A percentile compares a stretch with the other conserved stretches of the same genome.
Evolutionary conservation across 2,329 filamentous ascomycete species (phyloP).

Genomic region (Ascochyta viciae-villosae): DNA sequence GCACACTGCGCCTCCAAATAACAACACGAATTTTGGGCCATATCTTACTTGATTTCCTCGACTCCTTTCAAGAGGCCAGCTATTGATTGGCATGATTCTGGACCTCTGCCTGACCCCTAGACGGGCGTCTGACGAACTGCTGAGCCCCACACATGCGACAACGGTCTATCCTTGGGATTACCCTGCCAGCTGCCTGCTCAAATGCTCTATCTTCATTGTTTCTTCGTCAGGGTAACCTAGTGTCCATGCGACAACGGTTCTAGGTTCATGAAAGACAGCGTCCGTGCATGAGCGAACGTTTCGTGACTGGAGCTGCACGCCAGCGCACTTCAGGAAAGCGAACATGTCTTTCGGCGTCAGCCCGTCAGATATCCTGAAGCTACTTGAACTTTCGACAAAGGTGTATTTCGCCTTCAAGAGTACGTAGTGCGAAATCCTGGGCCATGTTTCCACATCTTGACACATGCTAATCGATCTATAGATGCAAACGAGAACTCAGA

Average conservation of each 20-base stretch:
- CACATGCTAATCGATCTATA: slow-evolving; percentile 20
- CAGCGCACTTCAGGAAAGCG: slow-evolving; percentile 32
- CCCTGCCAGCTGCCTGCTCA: slow-evolving; percentile 6
- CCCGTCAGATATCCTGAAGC: slow-evolving; percentile 40
- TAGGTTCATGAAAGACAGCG: slow-evolving; percentile 3
- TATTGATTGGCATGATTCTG: slow-evolving; percentile 1
- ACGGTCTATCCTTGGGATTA: slow-evolving; percentile 20
- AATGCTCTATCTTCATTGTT: slow-evolving; percentile 13
- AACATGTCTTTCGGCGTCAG: slow-evolving; percentile 43
- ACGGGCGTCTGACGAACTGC: slow-evolving; percentile 13
- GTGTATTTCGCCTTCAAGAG: slow-evolving; percentile 46
- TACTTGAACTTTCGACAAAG: slow-evolving; percentile 41
- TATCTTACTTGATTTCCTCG: background rate
- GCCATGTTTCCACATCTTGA: background rate
- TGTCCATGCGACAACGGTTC: slow-evolving; percentile 24
- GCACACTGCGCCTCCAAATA: background rate
- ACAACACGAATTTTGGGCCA: background rate
- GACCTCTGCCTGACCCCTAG: slow-evolving; percentile 15
- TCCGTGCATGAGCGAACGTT: slow-evolving; percentile 33
- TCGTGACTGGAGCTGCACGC: slow-evolving; percentile 29
- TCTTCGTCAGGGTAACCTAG: slow-evolving; percentile 17
- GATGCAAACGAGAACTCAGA: slow-evolving; percentile 47
- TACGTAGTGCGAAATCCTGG: slow-evolving; percentile 6
- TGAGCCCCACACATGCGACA: slow-evolving; percentile 21
- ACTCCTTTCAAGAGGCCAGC: background rate